These are phyloP conservation scores for Chlorella vulgaris DNA, from an alignment of 139 green algal genomes.

Conservation along the genomic window DNA sequence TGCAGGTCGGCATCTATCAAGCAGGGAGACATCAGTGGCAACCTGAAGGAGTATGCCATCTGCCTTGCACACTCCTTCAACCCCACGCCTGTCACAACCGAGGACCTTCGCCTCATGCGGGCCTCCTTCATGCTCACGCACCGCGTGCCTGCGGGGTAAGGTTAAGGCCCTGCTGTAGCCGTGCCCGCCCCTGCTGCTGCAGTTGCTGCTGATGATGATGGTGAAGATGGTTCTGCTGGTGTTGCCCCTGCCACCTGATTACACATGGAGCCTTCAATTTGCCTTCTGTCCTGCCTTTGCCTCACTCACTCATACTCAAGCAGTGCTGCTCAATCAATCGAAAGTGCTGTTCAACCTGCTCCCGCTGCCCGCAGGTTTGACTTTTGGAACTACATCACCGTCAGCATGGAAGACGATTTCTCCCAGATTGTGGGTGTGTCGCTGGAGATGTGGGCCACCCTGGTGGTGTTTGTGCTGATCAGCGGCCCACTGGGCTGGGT, in stretches of 20 bases:
- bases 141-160: conserved; percentile 20
- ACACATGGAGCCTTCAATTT: background rate
- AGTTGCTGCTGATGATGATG: no score
- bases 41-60: conserved; percentile 25
- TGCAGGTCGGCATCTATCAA: background rate
- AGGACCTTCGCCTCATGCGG: conserved; percentile 49
- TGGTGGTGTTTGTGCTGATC: conserved; percentile 40
- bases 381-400: conserved; percentile 29
- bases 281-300: no score
- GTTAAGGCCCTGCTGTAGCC: no score
- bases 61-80: conserved; percentile 43
- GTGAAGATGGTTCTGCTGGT: no score
- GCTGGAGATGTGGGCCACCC: conserved; percentile 17
- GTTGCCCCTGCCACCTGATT: no score
- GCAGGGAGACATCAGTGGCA: background rate
- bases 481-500: conserved; percentile 39
- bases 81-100: background rate
- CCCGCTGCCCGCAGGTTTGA: conserved; percentile 33
- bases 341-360: no score
- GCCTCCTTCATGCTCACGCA: conserved; percentile 57
- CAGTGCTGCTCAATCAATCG: no score
- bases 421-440: conserved; percentile 40
- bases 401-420: conserved; percentile 34
- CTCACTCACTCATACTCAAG: no score
- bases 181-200: no score